A percentile compares a stretch with the other conserved stretches of the same genome.
Conservation (phyloP, 495 filamentous ascomycete species). For the Bacidia rubella region DNA sequence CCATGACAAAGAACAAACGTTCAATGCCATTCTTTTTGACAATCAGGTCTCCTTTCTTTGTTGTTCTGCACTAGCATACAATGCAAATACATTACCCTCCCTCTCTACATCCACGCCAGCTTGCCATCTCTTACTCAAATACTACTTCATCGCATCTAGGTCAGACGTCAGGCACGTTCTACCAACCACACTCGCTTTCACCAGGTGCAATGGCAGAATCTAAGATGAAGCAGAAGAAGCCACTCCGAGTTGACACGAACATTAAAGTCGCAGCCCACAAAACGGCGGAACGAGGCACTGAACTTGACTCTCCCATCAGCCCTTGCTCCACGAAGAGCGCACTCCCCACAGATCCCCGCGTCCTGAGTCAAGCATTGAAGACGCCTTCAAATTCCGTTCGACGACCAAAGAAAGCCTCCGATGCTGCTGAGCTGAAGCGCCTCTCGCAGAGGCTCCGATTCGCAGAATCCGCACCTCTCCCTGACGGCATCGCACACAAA, state of each 20-base stretch:
- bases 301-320: too few relatives aligned
- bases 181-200: too few relatives aligned
- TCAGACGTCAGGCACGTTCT: background rate
- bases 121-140: too few relatives aligned
- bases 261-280: too few relatives aligned
- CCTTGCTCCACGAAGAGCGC: too few relatives aligned
- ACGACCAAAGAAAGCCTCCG: background rate
- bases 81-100: background rate
- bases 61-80: background rate
- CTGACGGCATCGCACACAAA: background rate
- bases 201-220: too few relatives aligned
- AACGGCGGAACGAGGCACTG: too few relatives aligned
- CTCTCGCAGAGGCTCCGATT: background rate
- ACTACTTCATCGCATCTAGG: too few relatives aligned
- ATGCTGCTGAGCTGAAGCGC: background rate
- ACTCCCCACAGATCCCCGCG: too few relatives aligned
- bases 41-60: background rate
- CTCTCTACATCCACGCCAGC: background rate
- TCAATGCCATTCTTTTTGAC: background rate
- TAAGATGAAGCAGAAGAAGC: too few relatives aligned
- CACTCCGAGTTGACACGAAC: too few relatives aligned
- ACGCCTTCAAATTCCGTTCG: background rate
- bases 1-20: background rate
- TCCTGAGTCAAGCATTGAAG: too few relatives aligned
- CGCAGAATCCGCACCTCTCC: background rate